Conservation (phyloP, 768 basidiomycete genomes). For the Dacryopinax primogenitus region DNA sequence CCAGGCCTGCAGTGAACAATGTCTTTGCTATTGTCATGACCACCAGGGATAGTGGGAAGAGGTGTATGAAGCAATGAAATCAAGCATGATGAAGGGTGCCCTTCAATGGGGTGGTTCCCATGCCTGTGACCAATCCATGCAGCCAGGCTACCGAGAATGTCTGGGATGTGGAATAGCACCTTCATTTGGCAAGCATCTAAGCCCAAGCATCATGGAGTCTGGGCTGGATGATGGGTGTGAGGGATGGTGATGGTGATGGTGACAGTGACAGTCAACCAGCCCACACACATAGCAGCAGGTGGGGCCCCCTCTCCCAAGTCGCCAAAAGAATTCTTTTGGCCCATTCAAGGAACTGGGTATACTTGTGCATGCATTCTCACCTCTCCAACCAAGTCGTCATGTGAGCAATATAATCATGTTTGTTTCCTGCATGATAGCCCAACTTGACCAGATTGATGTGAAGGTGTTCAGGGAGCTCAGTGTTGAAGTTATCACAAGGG, state of each 20-base stretch:
- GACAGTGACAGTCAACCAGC: too few species aligned
- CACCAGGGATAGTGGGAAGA: neutral
- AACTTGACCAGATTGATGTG: slow-evolving; percentile 15
- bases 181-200: neutral
- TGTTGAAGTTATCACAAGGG: slow-evolving; percentile 22
- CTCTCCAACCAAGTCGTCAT: neutral
- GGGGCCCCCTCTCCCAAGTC: too few species aligned
- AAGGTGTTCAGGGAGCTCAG: slow-evolving; percentile 23
- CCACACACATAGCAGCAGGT: too few species aligned
- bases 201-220: neutral
- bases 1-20: neutral
- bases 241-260: too few species aligned
- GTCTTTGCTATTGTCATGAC: neutral
- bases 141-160: too few species aligned
- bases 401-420: neutral
- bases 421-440: slow-evolving; percentile 10
- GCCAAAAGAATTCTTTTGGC: neutral
- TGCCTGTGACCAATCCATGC: too few species aligned
- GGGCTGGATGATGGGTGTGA: too few species aligned
- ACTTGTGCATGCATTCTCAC: neutral
- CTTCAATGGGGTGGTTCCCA: too few species aligned
- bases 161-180: too few species aligned
- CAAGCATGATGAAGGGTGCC: neutral
- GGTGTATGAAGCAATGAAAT: neutral
- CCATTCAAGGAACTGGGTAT: neutral